These are phyloP conservation scores for Escovopsis sp. DNA, from an alignment of 2,329 filamentous ascomycete genomes.

Conservation along the genomic window DNA sequence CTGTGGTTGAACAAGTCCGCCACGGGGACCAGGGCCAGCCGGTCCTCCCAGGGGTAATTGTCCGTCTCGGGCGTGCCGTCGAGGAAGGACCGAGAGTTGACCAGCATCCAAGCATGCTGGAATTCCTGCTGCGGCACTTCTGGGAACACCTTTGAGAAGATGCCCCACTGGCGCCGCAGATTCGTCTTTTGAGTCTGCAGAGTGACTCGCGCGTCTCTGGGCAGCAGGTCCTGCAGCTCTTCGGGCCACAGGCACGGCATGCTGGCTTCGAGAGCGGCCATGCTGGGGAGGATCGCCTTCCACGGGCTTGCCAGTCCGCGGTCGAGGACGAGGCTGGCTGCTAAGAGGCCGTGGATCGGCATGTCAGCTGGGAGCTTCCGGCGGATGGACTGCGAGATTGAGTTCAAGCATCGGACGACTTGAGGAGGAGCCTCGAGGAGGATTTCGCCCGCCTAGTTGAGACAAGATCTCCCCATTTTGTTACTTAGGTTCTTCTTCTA, in stretches of 20 bases:
- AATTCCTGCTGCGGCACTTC: constrained; percentile 13
- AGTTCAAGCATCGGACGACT: constrained; percentile 49
- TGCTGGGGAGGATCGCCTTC: constrained; percentile 52
- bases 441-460: constrained; percentile 35
- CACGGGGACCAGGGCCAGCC: constrained; percentile 3
- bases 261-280: constrained; percentile 37
- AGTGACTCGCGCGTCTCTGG: constrained; percentile 26
- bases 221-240: constrained; percentile 31
- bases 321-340: constrained; percentile 49
- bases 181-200: constrained; percentile 36
- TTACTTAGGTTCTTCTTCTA: no score
- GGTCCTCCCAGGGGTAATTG: constrained; percentile 5
- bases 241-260: constrained; percentile 31
- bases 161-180: constrained; percentile 26
- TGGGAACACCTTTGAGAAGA: constrained; percentile 17
- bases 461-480: no score
- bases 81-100: constrained; percentile 4
- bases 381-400: constrained; percentile 39
- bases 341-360: constrained; percentile 57
- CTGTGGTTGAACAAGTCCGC: constrained; percentile 6
- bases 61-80: constrained; percentile 2
- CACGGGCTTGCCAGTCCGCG: constrained; percentile 39
- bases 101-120: constrained; percentile 1
- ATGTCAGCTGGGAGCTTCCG: constrained; percentile 36
- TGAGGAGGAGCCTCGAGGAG: constrained; percentile 51